phyloP scores from a whole-genome alignment of 192 early-diverging fungal genomes.

The Coemansia sp. region DNA sequence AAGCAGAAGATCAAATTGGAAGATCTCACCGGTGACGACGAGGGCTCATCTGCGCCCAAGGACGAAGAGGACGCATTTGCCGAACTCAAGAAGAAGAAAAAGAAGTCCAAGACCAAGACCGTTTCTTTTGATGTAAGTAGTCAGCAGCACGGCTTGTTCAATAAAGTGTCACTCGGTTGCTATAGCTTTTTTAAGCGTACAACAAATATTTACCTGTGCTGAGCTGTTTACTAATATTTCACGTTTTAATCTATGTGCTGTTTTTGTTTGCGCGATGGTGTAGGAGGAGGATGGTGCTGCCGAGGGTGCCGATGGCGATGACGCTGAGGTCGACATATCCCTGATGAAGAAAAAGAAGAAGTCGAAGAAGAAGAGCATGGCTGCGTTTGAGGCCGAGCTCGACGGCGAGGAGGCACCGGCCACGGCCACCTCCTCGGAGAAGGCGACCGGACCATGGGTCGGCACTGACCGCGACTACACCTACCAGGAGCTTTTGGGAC shows the following conservation, averaged over 20 bases:
- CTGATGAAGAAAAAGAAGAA: constrained; percentile 64
- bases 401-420: constrained; percentile 60
- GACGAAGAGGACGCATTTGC: constrained; percentile 53
- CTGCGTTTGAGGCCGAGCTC: constrained; percentile 81
- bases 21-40: constrained; percentile 31
- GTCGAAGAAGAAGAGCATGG: constrained; percentile 76
- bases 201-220: not conserved
- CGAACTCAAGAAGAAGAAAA: constrained; percentile 65
- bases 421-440: constrained; percentile 34
- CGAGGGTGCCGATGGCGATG: constrained; percentile 37
- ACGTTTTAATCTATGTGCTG: no score
- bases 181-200: not conserved
- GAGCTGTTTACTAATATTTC: constrained; percentile 5
- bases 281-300: constrained; percentile 44
- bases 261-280: no score
- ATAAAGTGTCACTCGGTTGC: not conserved
- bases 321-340: constrained; percentile 34
- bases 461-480: constrained; percentile 90
- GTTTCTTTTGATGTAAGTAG: constrained; percentile 50
- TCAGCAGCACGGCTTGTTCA: not conserved
- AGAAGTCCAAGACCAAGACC: constrained; percentile 57
- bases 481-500: constrained; percentile 85
- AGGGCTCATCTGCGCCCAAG: constrained; percentile 20
- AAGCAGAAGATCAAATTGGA: constrained; percentile 48
- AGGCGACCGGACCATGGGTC: constrained; percentile 77